Evolutionary conservation across 176 grass and related monocot species (phyloP).

Genomic region (Rhynchospora pubera): DNA sequence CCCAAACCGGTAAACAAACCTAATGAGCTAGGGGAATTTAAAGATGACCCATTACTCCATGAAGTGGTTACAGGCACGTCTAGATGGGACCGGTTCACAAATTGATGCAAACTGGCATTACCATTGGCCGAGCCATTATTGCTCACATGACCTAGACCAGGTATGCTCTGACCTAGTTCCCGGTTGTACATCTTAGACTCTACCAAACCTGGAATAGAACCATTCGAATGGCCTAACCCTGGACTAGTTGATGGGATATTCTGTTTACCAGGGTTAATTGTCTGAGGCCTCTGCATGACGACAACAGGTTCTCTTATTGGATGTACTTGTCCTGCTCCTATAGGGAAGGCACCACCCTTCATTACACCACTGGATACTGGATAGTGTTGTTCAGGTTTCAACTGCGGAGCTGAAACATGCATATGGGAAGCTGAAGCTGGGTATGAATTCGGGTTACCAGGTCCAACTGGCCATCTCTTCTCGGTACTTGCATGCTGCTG

Average conservation of each 20-base stretch:
- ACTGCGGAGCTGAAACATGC: slow-evolving; percentile 42
- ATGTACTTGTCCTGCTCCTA: slow-evolving; percentile 23
- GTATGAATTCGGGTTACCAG: slow-evolving; percentile 31
- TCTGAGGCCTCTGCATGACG: slow-evolving; percentile 88
- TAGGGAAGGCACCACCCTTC: slow-evolving; percentile 38
- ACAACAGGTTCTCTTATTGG: slow-evolving; percentile 56
- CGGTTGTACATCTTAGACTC: slow-evolving; percentile 63
- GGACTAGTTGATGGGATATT: slow-evolving; percentile 65
- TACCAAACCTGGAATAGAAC: slow-evolving; percentile 29
- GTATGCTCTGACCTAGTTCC: slow-evolving; percentile 40
- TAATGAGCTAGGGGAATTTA: slow-evolving; percentile 40
- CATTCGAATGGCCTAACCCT: slow-evolving; percentile 68
- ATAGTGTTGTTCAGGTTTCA: slow-evolving; percentile 55
- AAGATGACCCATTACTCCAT: slow-evolving; percentile 56
- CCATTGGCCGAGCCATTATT: slow-evolving; percentile 43
- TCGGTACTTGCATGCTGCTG: slow-evolving; percentile 43
- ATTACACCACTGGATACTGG: slow-evolving; percentile 36
- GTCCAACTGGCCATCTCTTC: slow-evolving; percentile 51
- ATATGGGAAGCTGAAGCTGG: slow-evolving; percentile 45
- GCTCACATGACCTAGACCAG: slow-evolving; percentile 47
- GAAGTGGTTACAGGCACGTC: slow-evolving; percentile 62
- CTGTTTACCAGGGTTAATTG: slow-evolving; percentile 47
- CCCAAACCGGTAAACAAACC: slow-evolving; percentile 64
- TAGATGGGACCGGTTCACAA: slow-evolving; percentile 48
- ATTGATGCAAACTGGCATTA: slow-evolving; percentile 44